Evolutionary conservation across 305 asterid species (phyloP), one percentile per base, ranked within the genome.

Genomic region (Ajuga reptans): DNA sequence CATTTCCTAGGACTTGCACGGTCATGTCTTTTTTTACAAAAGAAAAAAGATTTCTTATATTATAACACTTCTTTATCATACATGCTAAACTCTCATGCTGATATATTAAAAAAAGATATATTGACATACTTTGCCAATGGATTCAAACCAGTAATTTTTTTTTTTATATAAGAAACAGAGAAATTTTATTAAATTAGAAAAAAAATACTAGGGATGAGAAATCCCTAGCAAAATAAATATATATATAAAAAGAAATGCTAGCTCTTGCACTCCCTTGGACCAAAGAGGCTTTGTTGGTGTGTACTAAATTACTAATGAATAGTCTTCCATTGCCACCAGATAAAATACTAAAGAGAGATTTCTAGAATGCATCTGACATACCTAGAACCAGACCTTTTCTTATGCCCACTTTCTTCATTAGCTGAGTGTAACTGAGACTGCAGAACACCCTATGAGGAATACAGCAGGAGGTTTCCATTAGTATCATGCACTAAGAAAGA

Each of bases 381-480:
- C 46, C 64, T 12, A 64, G 64, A 27, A 10, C 24, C 58, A 57
- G 71, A 94, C 96, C 99, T 89, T 76, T 78, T 86, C 78, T 83
- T 91, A 65, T 86, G 86, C 61, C 83, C 97, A 80, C 92, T 86
- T 47, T 91, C 99, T 77, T 94, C 97, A 54, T 84, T 85, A 66
- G 89, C 90, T 46, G 95, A 59, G 66, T 84, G 92, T 81, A 94
- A 80, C 75, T 94, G 97, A 65, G 97, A 86, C 75, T 74, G 96
- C 84, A 94, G 68, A 64, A 87, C 79, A 55, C 97, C 92, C 97
- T 94, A 66, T 76, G 37, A 77, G 51, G 70, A 83, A 75, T 50
- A 69, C 71, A 70, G 69, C 69, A 53, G 46, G 56, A 75, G 74
- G 6, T 37, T 31, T 65, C 18, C 33, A 41, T 66, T 63, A 69